These are phyloP conservation scores for Stipa capillata DNA, from an alignment of 176 grass and related monocot genomes.

Conservation along the genomic window DNA sequence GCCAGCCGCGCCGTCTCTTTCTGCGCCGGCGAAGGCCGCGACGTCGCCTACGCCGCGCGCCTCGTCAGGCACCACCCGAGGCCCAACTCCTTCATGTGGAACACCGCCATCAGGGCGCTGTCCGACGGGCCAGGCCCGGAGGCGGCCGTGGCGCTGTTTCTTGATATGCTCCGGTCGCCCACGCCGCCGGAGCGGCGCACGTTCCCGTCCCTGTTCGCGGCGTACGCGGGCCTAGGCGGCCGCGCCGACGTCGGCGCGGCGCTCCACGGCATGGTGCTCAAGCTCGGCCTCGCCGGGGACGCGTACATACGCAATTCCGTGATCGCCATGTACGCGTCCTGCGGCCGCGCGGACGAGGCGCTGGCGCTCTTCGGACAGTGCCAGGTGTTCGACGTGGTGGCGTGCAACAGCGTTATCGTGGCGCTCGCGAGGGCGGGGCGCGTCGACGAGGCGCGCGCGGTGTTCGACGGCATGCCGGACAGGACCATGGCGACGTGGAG, in stretches of 20 bases:
- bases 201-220: slow-evolving; percentile 44
- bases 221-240: slow-evolving; percentile 44
- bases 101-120: slow-evolving; percentile 56
- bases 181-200: slow-evolving; percentile 38
- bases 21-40: slow-evolving; percentile 25
- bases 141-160: slow-evolving; percentile 38
- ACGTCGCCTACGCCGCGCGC: slow-evolving; percentile 38
- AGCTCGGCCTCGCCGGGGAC: slow-evolving; percentile 51
- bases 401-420: slow-evolving; percentile 64
- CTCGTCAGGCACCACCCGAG: slow-evolving; percentile 43
- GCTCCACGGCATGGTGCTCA: slow-evolving; percentile 71
- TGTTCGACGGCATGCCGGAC: slow-evolving; percentile 62
- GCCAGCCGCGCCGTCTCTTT: slow-evolving; percentile 56
- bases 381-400: slow-evolving; percentile 34
- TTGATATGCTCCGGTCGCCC: slow-evolving; percentile 42
- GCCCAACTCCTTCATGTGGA: slow-evolving; percentile 75
- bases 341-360: slow-evolving; percentile 30
- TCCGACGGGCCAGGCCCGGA: slow-evolving; percentile 35
- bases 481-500: slow-evolving; percentile 59
- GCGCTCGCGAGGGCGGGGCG: slow-evolving; percentile 36
- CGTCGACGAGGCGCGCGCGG: slow-evolving; percentile 25
- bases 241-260: slow-evolving; percentile 12
- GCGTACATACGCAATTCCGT: slow-evolving; percentile 54
- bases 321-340: slow-evolving; percentile 61
- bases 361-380: slow-evolving; percentile 25